Evolutionary conservation across 2,329 filamentous ascomycete species (phyloP).

Genomic region (Hirsutella minnesotensis): DNA sequence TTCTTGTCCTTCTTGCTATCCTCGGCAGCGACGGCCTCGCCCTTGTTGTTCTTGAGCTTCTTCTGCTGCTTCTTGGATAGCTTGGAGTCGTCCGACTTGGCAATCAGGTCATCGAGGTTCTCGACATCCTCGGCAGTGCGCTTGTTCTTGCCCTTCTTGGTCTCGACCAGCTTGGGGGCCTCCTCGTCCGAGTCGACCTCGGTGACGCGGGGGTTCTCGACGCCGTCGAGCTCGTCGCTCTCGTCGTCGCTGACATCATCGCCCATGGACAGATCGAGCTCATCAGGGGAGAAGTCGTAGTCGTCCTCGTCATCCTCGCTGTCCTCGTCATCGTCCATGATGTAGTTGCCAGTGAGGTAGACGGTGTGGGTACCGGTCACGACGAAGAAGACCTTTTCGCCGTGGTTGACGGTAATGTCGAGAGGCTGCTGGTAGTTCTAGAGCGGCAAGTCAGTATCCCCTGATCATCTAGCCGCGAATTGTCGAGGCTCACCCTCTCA

Average conservation of each 20-base stretch:
- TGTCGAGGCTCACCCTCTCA: conserved; percentile 54
- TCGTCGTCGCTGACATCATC: conserved; percentile 65
- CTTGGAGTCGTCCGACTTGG: conserved; percentile 63
- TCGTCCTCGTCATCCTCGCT: conserved; percentile 58
- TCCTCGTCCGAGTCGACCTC: conserved; percentile 75
- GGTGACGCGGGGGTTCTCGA: conserved; percentile 70
- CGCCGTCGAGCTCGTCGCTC: conserved; percentile 64
- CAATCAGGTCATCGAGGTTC: conserved; percentile 73
- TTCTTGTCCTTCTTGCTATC: conserved; percentile 66
- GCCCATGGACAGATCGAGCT: conserved; percentile 60
- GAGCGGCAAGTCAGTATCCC: conserved; percentile 13
- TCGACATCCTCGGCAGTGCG: conserved; percentile 66
- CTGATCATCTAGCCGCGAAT: not conserved
- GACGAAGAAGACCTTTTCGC: conserved; percentile 85
- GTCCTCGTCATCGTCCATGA: conserved; percentile 58
- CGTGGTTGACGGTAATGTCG: conserved; percentile 81
- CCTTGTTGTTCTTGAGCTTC: conserved; percentile 98
- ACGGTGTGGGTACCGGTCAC: conserved; percentile 83
- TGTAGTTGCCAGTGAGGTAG: conserved; percentile 92
- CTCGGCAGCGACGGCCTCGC: conserved; percentile 60
- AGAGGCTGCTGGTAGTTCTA: conserved; percentile 93
- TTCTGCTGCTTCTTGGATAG: conserved; percentile 94
- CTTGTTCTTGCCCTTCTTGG: conserved; percentile 83
- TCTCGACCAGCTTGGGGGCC: conserved; percentile 45
- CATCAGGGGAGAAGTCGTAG: conserved; percentile 73